These are phyloP conservation scores for Cyclostephanos invisitatus DNA, from an alignment of 108 stramenopile genomes.

Conservation along the genomic window DNA sequence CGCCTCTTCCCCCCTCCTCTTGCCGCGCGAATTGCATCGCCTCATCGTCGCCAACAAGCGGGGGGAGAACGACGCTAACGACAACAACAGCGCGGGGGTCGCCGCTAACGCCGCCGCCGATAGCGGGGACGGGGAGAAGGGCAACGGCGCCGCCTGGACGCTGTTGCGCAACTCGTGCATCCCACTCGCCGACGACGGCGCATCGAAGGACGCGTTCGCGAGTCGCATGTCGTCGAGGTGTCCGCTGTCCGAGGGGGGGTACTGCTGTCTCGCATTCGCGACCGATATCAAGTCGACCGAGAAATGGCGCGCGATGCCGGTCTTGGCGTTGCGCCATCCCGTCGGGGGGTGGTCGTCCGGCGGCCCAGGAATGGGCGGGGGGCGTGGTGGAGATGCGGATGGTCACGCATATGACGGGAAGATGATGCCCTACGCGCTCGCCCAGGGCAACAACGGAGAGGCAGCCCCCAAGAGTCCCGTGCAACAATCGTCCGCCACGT, in stretches of 20 bases:
- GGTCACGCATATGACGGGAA: neutral
- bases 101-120: neutral
- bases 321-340: constrained; percentile 49
- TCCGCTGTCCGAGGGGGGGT: constrained; percentile 44
- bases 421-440: constrained; percentile 33
- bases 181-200: constrained; percentile 17
- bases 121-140: neutral
- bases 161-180: constrained; percentile 38
- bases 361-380: neutral
- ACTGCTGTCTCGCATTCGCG: constrained; percentile 45
- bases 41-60: constrained; percentile 28
- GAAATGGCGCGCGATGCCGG: constrained; percentile 7
- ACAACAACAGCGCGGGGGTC: constrained; percentile 1
- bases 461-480: neutral
- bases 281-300: neutral
- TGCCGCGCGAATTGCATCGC: constrained; percentile 40
- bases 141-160: constrained; percentile 25
- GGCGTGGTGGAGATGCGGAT: neutral
- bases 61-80: neutral
- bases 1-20: constrained; percentile 30
- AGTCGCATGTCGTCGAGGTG: constrained; percentile 27
- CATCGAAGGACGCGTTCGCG: constrained; percentile 12
- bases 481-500: neutral
- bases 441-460: neutral
- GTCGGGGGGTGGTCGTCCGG: constrained; percentile 31